A percentile compares a stretch with the other conserved stretches of the same genome.
Conservation (phyloP, 345 rosid genomes). For the Aethionema arabicum region DNA sequence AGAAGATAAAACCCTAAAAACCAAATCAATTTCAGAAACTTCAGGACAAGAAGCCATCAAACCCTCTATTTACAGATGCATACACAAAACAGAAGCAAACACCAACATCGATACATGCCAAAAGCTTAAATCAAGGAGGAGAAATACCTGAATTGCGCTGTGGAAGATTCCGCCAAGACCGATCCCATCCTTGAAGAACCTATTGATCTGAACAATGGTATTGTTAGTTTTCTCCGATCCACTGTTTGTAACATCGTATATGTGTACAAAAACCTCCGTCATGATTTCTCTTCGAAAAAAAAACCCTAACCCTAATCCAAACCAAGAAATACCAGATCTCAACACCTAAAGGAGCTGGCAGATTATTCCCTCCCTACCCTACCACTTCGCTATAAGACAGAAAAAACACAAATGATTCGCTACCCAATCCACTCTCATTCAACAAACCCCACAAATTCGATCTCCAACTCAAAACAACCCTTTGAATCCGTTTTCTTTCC, state of each 20-base stretch:
- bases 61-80: neutral
- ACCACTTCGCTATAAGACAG: neutral
- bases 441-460: neutral
- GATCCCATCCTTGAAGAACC: conserved; percentile 77
- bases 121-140: neutral
- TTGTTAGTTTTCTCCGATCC: conserved; percentile 84
- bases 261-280: conserved; percentile 68
- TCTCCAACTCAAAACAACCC: no score
- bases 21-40: neutral
- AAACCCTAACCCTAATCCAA: conserved; percentile 46
- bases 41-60: conserved; percentile 3
- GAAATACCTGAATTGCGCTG: conserved; percentile 76
- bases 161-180: conserved; percentile 74
- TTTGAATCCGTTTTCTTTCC: no score
- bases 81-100: neutral
- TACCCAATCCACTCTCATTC: conserved; percentile 14
- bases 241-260: conserved; percentile 82
- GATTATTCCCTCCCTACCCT: conserved; percentile 1
- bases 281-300: conserved; percentile 24
- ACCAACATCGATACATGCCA: neutral
- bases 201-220: conserved; percentile 78
- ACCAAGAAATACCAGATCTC: neutral
- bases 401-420: neutral
- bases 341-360: conserved; percentile 5
- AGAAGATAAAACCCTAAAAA: neutral